Percentiles rank a stretch among this genome's conserved stretches.
These are phyloP conservation scores for Mycena vitilis DNA, from an alignment of 768 basidiomycete genomes.

Conservation along the genomic window DNA sequence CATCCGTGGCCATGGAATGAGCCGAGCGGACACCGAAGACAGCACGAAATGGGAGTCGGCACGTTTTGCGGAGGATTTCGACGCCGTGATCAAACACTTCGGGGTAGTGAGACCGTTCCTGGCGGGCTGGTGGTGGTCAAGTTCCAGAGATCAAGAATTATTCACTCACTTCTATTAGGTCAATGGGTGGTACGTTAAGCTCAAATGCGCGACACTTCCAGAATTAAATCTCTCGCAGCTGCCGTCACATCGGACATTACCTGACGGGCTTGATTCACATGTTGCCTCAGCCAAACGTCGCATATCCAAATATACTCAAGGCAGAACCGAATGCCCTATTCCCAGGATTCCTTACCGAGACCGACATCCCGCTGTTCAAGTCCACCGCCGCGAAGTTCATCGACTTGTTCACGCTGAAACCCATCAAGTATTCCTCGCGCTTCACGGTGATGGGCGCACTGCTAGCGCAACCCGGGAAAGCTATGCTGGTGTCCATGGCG, in stretches of 20 bases:
- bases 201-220: not conserved
- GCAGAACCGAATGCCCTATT: not conserved
- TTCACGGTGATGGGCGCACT: not conserved
- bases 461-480: not conserved
- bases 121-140: not conserved
- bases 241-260: not conserved
- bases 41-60: not conserved
- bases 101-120: not conserved
- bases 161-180: not conserved
- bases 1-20: not conserved
- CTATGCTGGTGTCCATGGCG: not conserved
- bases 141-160: not conserved
- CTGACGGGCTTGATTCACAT: not conserved
- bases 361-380: not conserved
- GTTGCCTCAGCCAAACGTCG: not conserved
- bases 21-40: not conserved
- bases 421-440: not conserved
- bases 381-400: not conserved
- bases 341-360: not conserved
- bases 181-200: not conserved
- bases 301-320: not conserved
- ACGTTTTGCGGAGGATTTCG: conserved; percentile 5
- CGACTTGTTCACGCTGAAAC: not conserved
- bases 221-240: not conserved
- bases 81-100: not conserved